Evolutionary conservation across 2,329 filamentous ascomycete genomes (phyloP).

Genomic region (Botryotinia calthae): DNA sequence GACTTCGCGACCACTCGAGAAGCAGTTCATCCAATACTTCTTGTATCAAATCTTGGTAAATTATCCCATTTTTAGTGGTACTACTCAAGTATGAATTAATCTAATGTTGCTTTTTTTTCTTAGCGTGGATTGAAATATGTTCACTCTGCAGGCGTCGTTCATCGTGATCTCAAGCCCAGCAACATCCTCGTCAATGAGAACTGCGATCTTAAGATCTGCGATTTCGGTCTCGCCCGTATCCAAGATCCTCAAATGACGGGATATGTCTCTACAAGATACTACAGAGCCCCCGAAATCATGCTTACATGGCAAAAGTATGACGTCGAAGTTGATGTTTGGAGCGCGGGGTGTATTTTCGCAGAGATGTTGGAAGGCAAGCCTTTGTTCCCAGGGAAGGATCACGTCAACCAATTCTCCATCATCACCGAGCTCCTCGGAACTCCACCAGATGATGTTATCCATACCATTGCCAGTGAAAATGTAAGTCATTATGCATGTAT

Average conservation of each 20-base stretch:
- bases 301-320: conserved; percentile 99
- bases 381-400: conserved; percentile 96
- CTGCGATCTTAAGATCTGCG: conserved; percentile 98
- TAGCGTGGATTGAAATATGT: conserved; percentile 98
- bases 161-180: conserved; percentile 95
- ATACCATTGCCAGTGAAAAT: conserved; percentile 98
- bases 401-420: conserved; percentile 99
- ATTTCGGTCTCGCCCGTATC: conserved; percentile 95
- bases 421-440: conserved; percentile 97
- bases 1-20: conserved; percentile 93
- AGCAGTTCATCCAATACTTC: conserved; percentile 99
- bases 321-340: conserved; percentile 98
- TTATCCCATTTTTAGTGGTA: background rate
- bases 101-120: conserved; percentile 28
- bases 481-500: conserved; percentile 49
- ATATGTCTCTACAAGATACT: conserved; percentile 98
- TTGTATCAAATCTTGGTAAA: conserved; percentile 96
- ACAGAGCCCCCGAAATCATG: conserved; percentile 98
- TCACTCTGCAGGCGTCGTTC: conserved; percentile 95
- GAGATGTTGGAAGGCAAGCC: conserved; percentile 99
- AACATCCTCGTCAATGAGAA: conserved; percentile 99
- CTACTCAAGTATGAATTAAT: background rate
- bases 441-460: conserved; percentile 96
- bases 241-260: conserved; percentile 99
- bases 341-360: conserved; percentile 96